Evolutionary conservation across 495 filamentous ascomycete genomes (phyloP), one percentile per base, ranked within the genome.

Genomic region (Hypoxylon lienhwacheense): DNA sequence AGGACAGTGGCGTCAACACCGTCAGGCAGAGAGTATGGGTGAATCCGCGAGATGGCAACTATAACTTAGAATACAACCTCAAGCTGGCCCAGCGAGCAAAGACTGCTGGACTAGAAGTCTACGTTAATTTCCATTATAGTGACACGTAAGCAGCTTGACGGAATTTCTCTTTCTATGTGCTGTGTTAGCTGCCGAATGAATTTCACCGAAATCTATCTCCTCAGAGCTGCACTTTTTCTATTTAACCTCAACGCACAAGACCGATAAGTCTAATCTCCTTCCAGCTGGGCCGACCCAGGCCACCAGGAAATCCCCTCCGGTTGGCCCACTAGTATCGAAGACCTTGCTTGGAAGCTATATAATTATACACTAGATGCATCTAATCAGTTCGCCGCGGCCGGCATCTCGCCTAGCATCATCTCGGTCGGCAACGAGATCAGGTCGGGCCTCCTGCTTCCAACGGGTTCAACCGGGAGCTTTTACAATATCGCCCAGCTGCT

Each of bases 21-120:
- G 77, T 90, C 22, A 81, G 86, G 11, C 86, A 89, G 62, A 77
- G 87, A 14, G 55, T 89, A 16, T 90, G 85, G 86, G 86, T 89
- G 28, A 86, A 84, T 53, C 85, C 85, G 0, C 67, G 73, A 7
- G 77, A 82, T 51, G 83, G 85, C 19, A 72, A 75, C 40, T 90
- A 89, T 64, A 79, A 85, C 61, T 65, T 89, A 8, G 79, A 77
- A 29, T 90, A 91, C 68, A 87, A 87, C 56, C 46, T 91, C 57
- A 66, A 79, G 48, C 74, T 90, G 10, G 88, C 81, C 10, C 71
- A 77, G 63, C 73, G 87, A 35, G 81, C 84, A 10, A 79, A 83
- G 56, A 79, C 76, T n/a, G 81, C 76, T 4, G 85, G 86, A 0
- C 70, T 89, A 44, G 71, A 69, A 0, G 76, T 89, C 8, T 88